Percentiles rank a stretch among this genome's conserved stretches.
phyloP scores from a whole-genome alignment of 1,284 basidiomycete species.

The Hemileia vastatrix region DNA sequence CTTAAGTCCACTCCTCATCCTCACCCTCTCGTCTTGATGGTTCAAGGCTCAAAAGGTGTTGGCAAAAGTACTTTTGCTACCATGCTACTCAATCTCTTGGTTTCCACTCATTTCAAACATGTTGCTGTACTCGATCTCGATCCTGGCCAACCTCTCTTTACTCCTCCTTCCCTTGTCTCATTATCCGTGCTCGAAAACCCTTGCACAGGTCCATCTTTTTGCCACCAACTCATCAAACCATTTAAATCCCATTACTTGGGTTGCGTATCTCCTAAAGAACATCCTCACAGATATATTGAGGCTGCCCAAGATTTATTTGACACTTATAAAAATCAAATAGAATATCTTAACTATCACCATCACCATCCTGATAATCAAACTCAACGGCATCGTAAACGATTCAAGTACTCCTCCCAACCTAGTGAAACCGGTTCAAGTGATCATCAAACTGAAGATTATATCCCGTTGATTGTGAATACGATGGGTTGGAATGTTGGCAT shows the following conservation, averaged over 20 bases:
- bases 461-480: constrained; percentile 17
- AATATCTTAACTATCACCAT: not conserved
- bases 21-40: not conserved
- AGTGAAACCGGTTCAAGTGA: not conserved
- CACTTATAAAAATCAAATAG: not conserved
- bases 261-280: constrained; percentile 12
- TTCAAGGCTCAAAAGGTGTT: constrained; percentile 14
- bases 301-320: constrained; percentile 4
- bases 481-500: constrained; percentile 21
- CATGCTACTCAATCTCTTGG: constrained; percentile 10
- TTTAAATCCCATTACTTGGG: constrained; percentile 17
- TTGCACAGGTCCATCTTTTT: constrained; percentile 16
- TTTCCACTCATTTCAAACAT: constrained; percentile 1
- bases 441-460: not conserved
- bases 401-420: no score
- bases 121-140: constrained; percentile 20
- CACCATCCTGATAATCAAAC: not conserved
- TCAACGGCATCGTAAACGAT: not conserved
- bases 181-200: constrained; percentile 3
- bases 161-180: constrained; percentile 16
- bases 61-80: constrained; percentile 17
- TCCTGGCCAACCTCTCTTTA: constrained; percentile 20
- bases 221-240: not conserved
- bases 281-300: constrained; percentile 3
- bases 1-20: not conserved